Evolutionary conservation across 108 stramenopile genomes (phyloP).

Genomic region (Pseudonitzschia multiseries): DNA sequence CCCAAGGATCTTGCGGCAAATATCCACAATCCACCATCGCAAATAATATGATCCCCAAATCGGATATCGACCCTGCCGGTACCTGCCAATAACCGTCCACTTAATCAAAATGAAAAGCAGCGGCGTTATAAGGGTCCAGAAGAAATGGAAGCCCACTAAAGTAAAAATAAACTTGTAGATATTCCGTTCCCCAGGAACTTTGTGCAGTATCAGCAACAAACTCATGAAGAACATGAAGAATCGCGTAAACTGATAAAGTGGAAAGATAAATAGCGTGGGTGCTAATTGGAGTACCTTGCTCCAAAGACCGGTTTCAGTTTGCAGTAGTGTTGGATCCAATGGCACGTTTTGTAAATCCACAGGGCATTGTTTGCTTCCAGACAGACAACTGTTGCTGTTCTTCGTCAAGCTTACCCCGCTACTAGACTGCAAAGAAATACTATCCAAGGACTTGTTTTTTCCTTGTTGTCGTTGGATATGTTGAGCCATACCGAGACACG

Average conservation of each 20-base stretch:
- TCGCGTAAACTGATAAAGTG: conserved; percentile 46
- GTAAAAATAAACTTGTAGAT: conserved; percentile 43
- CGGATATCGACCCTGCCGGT: conserved; percentile 49
- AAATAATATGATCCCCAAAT: conserved; percentile 58
- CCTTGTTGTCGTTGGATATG: conserved; percentile 31
- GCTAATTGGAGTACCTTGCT: conserved; percentile 39
- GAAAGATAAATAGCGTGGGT: conserved; percentile 44
- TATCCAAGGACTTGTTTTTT: neutral
- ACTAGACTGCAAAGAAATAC: conserved; percentile 1
- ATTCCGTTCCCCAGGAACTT: conserved; percentile 31
- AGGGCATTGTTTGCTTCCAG: conserved; percentile 13
- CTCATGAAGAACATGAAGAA: conserved; percentile 53
- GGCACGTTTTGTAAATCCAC: conserved; percentile 31
- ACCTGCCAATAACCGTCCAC: conserved; percentile 60
- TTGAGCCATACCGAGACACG: conserved; percentile 41
- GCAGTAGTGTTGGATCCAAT: conserved; percentile 24
- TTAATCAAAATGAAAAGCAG: conserved; percentile 54
- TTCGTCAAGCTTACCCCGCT: neutral
- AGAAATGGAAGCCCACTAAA: conserved; percentile 41
- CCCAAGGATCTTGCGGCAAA: conserved; percentile 48
- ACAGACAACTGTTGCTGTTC: neutral
- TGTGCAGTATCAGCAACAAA: conserved; percentile 32
- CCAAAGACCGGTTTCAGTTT: conserved; percentile 18
- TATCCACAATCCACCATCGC: conserved; percentile 69
- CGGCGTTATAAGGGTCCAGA: conserved; percentile 50